Conservation (phyloP, 139 green algal genomes). For the Chlorella sp. region DNA sequence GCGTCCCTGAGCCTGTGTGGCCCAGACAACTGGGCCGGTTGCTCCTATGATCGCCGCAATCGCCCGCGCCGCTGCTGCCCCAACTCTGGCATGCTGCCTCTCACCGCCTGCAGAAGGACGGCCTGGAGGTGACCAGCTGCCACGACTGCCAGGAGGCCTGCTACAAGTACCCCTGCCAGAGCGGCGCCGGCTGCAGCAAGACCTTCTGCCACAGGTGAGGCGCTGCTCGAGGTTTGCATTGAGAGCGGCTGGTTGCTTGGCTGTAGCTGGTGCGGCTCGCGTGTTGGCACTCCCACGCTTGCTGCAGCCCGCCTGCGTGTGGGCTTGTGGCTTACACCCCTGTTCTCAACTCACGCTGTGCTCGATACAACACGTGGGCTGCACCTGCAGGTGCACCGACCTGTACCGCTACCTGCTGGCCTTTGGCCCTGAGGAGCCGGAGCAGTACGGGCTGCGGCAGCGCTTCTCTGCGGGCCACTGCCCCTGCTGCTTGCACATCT, state of each 20-base stretch:
- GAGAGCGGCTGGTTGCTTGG: background rate
- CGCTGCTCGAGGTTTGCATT: background rate
- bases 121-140: background rate
- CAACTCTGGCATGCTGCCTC: background rate
- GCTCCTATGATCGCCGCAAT: too few relatives aligned
- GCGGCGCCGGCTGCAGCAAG: background rate
- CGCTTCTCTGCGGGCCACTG: constrained; percentile 32
- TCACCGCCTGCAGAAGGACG: background rate
- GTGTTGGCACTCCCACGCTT: too few relatives aligned
- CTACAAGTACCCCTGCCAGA: background rate
- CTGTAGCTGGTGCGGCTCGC: background rate
- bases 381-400: constrained; percentile 11
- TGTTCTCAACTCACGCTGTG: background rate
- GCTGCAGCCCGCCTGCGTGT: too few relatives aligned
- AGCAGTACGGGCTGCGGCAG: background rate
- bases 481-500: constrained; percentile 39
- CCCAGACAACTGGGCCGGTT: background rate
- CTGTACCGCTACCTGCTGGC: constrained; percentile 17
- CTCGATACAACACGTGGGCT: background rate
- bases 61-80: background rate
- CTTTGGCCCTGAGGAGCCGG: background rate
- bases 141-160: constrained; percentile 17
- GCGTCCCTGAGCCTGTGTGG: too few relatives aligned
- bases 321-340: too few relatives aligned
- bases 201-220: constrained; percentile 14